Evolutionary conservation across 495 filamentous ascomycete genomes (phyloP), one percentile per base, ranked within the genome.

Genomic region (Trypethelium eluteriae): DNA sequence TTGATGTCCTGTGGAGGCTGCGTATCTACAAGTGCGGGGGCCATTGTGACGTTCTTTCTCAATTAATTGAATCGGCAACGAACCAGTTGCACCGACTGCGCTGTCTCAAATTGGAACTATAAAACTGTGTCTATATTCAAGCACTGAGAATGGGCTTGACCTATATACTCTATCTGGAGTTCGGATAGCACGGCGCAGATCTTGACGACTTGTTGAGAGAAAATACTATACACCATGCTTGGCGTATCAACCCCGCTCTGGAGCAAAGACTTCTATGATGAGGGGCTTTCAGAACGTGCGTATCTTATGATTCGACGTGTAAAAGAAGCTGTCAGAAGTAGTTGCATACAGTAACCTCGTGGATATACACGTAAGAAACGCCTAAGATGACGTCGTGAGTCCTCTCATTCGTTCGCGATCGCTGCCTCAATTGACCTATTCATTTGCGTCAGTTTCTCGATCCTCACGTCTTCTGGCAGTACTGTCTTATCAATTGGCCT

Each of bases 11-110:
- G 47, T 63, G 62, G 39, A n/a, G 59, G 64, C 18, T 64, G 62
- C 1, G 67, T 68, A 49, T 74, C 73, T 53, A 76, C 67, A 35
- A 73, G 68, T 69, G 70, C 71, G 50, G 74, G 73, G 56, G 74
- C 74, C 74, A 76, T 76, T 41, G 25, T 66, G 41, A 39, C 38
- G n/a, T 32, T 65, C 14, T 9, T 3, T 4, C 32, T 44, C 6
- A 44, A 44, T 44, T 44, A 25, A 25, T 25, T 25, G 25, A 25
- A 1, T 25, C 25, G 25, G 25, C 25, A 25, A 25, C 25, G 25
- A 25, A 25, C 25, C 25, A 25, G 25, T 25, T 25, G 25, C 25
- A 25, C 25, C 25, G 25, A 25, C 1, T 44, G 6, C 41, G 1
- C 7, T 7, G 6, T 14, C 14, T 14, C 41, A 14, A 18, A 14